These are phyloP conservation scores for Saccharomycopsis selenospora DNA, from an alignment of 805 yeast species.

Conservation along the genomic window DNA sequence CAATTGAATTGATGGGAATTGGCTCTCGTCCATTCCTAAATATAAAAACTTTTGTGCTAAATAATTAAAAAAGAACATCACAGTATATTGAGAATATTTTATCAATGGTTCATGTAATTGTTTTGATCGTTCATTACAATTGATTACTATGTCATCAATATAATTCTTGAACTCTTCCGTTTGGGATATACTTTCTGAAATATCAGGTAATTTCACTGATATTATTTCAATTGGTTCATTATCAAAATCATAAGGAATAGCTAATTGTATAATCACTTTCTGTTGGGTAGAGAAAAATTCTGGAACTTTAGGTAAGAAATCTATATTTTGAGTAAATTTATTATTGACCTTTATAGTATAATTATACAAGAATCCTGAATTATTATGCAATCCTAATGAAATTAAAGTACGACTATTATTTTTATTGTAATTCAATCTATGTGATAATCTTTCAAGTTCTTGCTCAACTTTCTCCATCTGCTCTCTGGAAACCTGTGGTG, in stretches of 20 bases:
- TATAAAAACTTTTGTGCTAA: not conserved
- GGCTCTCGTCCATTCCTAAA: not conserved
- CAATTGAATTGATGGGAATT: not conserved
- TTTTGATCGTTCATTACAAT: not conserved
- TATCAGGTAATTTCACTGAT: not conserved
- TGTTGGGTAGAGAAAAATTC: not conserved
- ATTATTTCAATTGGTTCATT: not conserved
- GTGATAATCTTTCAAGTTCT: not conserved
- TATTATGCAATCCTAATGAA: not conserved
- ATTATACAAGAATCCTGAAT: not conserved
- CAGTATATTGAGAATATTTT: not conserved
- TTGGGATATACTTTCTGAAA: not conserved
- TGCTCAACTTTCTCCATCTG: not conserved
- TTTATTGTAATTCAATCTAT: not conserved
- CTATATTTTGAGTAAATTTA: not conserved
- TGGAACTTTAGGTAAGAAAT: not conserved
- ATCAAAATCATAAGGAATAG: constrained; percentile 1
- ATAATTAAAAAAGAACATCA: constrained; percentile 1
- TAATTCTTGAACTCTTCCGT: not conserved
- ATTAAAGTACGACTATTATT: not conserved
- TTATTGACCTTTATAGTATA: not conserved
- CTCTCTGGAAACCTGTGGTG: not conserved
- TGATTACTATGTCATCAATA: not conserved
- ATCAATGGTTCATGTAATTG: not conserved
- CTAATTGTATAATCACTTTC: not conserved